These are phyloP conservation scores for Maudiozyma serrabonitensis DNA, from an alignment of 805 yeast species.

Conservation along the genomic window DNA sequence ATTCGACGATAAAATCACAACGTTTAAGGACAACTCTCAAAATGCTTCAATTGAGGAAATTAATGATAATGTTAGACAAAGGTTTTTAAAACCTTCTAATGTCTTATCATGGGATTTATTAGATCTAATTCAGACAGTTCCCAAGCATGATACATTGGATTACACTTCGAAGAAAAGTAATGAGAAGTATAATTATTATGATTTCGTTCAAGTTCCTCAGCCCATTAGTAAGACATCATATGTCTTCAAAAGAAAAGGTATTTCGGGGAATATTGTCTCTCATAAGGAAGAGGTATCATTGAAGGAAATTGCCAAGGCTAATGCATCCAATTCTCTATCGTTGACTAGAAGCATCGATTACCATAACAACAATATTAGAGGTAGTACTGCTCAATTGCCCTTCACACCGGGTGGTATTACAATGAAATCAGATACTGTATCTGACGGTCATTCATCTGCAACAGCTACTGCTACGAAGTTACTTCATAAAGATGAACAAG, in stretches of 20 bases:
- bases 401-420: constrained; percentile 88
- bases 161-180: constrained; percentile 10
- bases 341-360: constrained; percentile 58
- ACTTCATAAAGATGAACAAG: constrained; percentile 60
- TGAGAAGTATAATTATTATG: constrained; percentile 28
- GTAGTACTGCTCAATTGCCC: constrained; percentile 69
- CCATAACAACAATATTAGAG: constrained; percentile 52
- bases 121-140: constrained; percentile 54
- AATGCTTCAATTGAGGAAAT: not conserved
- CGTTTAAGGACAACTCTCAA: constrained; percentile 1
- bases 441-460: constrained; percentile 15
- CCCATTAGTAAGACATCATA: constrained; percentile 53
- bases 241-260: constrained; percentile 64
- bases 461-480: constrained; percentile 20
- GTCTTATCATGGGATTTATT: constrained; percentile 61
- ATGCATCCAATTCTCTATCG: constrained; percentile 63
- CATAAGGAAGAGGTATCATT: constrained; percentile 55
- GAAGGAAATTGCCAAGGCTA: constrained; percentile 36
- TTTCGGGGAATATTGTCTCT: constrained; percentile 56
- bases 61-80: constrained; percentile 11
- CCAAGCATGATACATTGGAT: constrained; percentile 27
- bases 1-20: constrained; percentile 43
- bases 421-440: constrained; percentile 16
- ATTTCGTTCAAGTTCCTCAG: constrained; percentile 49
- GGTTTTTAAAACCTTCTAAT: constrained; percentile 53